Conservation (phyloP, 1,284 basidiomycete genomes). For the Boletus smithii region DNA sequence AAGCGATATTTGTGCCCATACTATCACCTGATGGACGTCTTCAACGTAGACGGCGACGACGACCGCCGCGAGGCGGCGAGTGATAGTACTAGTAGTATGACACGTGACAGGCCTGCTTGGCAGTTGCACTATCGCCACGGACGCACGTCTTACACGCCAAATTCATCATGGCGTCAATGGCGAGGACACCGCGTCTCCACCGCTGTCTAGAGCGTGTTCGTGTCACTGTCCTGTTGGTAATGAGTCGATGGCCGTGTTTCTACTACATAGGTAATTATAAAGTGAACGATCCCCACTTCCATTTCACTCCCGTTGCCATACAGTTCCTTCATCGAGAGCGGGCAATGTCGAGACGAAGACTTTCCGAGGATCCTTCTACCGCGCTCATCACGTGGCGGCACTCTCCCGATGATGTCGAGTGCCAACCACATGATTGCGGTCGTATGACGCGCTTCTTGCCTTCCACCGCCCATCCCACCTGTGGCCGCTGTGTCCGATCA, state of each 20-base stretch:
- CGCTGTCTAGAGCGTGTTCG: neutral
- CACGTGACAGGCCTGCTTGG: too few relatives aligned
- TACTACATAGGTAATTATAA: neutral
- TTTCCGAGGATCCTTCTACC: conserved; percentile 1
- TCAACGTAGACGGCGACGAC: neutral
- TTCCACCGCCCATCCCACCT: neutral
- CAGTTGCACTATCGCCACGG: too few relatives aligned
- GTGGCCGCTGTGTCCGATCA: neutral
- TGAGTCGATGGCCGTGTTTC: conserved; percentile 8
- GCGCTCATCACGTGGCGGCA: too few relatives aligned
- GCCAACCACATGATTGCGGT: conserved; percentile 7
- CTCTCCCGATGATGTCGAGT: too few relatives aligned
- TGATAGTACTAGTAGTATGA: too few relatives aligned
- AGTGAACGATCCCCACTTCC: conserved; percentile 6
- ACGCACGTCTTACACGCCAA: conserved; percentile 8
- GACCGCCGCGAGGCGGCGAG: neutral
- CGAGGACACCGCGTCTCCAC: conserved; percentile 11
- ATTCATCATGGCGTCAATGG: too few relatives aligned
- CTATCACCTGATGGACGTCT: neutral
- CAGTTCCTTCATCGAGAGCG: neutral
- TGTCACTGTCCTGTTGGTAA: conserved; percentile 1
- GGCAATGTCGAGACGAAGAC: conserved; percentile 1
- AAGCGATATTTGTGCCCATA: neutral
- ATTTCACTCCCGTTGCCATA: neutral
- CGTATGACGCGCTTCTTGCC: neutral